Percentiles rank a stretch among this genome's conserved stretches.
phyloP scores from a whole-genome alignment of 768 basidiomycete genomes.

The Mycena rebaudengoi region DNA sequence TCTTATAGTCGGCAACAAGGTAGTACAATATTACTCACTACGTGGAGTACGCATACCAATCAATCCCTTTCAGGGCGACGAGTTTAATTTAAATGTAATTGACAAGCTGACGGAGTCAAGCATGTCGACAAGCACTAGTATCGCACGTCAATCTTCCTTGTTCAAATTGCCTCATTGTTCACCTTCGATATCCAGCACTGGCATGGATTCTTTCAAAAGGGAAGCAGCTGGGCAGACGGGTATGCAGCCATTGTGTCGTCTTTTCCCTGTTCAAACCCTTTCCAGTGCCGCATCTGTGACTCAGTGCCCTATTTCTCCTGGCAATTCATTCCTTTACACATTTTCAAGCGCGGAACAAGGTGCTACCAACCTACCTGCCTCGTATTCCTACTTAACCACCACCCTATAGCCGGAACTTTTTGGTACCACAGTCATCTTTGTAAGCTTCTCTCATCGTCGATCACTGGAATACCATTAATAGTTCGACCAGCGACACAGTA shows the following conservation, averaged over 20 bases:
- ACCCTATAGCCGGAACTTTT: constrained; percentile 5
- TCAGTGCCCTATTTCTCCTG: too few species aligned
- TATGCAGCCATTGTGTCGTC: too few species aligned
- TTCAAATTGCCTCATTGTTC: not conserved
- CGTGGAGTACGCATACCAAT: not conserved
- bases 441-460: not conserved
- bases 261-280: too few species aligned
- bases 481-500: constrained; percentile 8
- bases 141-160: not conserved
- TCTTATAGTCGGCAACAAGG: constrained; percentile 9
- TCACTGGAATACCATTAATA: not conserved
- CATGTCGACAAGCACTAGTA: constrained; percentile 10
- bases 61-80: not conserved
- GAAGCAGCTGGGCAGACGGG: constrained; percentile 12
- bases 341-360: constrained; percentile 21
- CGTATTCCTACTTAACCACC: too few species aligned
- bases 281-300: constrained; percentile 10
- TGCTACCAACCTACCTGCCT: too few species aligned
- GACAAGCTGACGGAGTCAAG: constrained; percentile 10
- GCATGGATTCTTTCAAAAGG: constrained; percentile 13
- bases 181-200: not conserved
- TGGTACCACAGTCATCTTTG: constrained; percentile 20
- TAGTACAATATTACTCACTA: not conserved
- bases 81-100: constrained; percentile 5
- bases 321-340: constrained; percentile 39